phyloP scores from a whole-genome alignment of 2,329 filamentous ascomycete species.

The Gyromitra esculenta region DNA sequence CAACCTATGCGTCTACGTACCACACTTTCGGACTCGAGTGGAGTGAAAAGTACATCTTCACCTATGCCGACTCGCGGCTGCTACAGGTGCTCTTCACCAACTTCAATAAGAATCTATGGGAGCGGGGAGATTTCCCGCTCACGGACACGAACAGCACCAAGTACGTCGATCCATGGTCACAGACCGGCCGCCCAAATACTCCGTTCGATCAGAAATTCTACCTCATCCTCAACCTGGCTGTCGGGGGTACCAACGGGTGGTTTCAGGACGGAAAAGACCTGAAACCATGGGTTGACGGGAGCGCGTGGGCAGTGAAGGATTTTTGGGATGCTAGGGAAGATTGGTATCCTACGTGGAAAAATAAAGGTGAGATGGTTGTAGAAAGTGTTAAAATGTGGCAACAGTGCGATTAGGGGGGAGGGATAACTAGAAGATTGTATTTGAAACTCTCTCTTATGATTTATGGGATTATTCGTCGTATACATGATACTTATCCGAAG shows the following conservation, averaged over 20 bases:
- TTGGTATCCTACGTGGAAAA: conserved; percentile 78
- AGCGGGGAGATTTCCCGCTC: conserved; percentile 73
- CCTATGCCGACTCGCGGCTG: conserved; percentile 81
- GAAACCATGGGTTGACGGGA: conserved; percentile 82
- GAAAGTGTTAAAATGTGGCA: conserved; percentile 76
- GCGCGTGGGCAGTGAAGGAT: conserved; percentile 73
- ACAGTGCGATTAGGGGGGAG: conserved; percentile 69
- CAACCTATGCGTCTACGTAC: conserved; percentile 74
- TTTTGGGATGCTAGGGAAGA: conserved; percentile 75
- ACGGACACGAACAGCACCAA: conserved; percentile 73
- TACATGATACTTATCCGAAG: conserved; percentile 22
- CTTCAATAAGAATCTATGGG: conserved; percentile 74
- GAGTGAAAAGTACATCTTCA: conserved; percentile 88
- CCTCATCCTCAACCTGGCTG: conserved; percentile 78
- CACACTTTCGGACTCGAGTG: conserved; percentile 86
- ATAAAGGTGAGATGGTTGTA: conserved; percentile 69
- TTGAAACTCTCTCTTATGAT: neutral
- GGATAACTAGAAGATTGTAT: neutral
- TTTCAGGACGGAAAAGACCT: conserved; percentile 75
- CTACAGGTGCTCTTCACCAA: conserved; percentile 82
- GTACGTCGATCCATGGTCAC: conserved; percentile 71
- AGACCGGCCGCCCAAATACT: conserved; percentile 70
- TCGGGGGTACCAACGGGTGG: conserved; percentile 84
- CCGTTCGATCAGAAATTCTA: conserved; percentile 82
- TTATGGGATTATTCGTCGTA: conserved; percentile 22